Conservation (phyloP, 129 eudicot species). For the Lactuca saligna region DNA sequence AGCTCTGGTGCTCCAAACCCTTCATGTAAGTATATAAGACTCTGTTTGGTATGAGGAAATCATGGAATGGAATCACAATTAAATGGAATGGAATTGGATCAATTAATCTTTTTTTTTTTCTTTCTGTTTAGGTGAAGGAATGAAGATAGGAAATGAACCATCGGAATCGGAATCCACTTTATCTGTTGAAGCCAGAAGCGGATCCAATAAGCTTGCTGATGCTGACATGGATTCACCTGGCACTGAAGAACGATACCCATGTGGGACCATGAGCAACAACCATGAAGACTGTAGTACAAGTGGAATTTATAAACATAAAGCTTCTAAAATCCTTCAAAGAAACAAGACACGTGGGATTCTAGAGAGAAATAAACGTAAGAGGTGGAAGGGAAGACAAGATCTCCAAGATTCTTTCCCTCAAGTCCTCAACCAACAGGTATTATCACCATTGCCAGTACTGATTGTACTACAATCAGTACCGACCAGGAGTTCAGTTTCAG, state of each 20-base stretch:
- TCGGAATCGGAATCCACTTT: constrained; percentile 40
- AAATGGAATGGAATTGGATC: no score
- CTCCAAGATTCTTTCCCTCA: constrained; percentile 21
- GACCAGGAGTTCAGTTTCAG: no score
- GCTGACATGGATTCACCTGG: constrained; percentile 59
- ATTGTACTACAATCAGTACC: no score
- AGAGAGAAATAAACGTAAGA: constrained; percentile 80
- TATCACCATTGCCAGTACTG: no score
- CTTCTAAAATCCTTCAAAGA: constrained; percentile 50
- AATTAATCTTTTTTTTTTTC: neutral
- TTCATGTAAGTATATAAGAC: constrained; percentile 31
- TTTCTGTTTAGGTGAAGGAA: constrained; percentile 31
- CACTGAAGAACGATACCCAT: constrained; percentile 54
- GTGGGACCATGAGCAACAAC: constrained; percentile 37
- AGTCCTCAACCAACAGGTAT: constrained; percentile 14
- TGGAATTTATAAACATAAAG: constrained; percentile 45
- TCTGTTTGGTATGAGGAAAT: no score
- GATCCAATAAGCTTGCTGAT: constrained; percentile 48
- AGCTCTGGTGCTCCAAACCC: constrained; percentile 38
- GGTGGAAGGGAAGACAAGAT: constrained; percentile 93
- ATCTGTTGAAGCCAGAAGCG: constrained; percentile 44
- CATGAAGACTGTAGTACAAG: constrained; percentile 96
- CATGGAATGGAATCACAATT: no score
- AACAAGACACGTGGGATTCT: constrained; percentile 48
- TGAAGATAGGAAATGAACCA: constrained; percentile 26